Conservation (phyloP, 441 rosid genomes). For the Pelargonium cotyledonis region DNA sequence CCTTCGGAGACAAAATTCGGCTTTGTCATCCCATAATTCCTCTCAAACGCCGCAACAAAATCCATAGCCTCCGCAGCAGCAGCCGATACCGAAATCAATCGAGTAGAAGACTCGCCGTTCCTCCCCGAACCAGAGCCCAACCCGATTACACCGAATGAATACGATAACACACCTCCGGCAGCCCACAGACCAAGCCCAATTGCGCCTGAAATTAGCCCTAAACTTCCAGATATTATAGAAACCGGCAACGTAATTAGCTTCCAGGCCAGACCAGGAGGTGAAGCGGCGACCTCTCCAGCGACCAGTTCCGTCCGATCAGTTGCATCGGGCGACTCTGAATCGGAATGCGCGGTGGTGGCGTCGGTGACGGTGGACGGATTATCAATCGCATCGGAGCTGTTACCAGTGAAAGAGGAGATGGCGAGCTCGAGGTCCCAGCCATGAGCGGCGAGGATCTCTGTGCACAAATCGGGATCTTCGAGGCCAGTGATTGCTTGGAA, state of each 20-base stretch:
- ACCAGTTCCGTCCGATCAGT: not conserved
- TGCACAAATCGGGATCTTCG: slow-evolving; percentile 78
- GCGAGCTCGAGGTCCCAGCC: slow-evolving; percentile 98
- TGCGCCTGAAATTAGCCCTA: slow-evolving; percentile 81
- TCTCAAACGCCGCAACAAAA: slow-evolving; percentile 66
- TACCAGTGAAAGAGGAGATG: slow-evolving; percentile 68
- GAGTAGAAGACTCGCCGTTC: slow-evolving; percentile 39
- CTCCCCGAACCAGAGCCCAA: slow-evolving; percentile 42
- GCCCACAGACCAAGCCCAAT: slow-evolving; percentile 92
- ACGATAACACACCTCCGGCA: slow-evolving; percentile 81
- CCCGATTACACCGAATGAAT: slow-evolving; percentile 78
- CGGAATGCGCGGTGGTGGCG: slow-evolving; percentile 20
- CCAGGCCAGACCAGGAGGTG: slow-evolving; percentile 69
- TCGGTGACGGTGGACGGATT: slow-evolving; percentile 10
- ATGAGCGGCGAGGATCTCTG: slow-evolving; percentile 91
- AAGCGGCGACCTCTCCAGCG: slow-evolving; percentile 17
- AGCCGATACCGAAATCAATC: slow-evolving; percentile 50
- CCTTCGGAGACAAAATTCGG: slow-evolving; percentile 78
- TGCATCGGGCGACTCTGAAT: slow-evolving; percentile 12
- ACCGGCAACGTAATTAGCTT: slow-evolving; percentile 68
- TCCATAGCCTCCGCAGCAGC: slow-evolving; percentile 65
- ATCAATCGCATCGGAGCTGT: slow-evolving; percentile 13
- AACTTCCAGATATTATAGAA: slow-evolving; percentile 73
- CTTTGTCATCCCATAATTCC: slow-evolving; percentile 54
- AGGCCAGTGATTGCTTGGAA: slow-evolving; percentile 91